Evolutionary conservation across 2,329 filamentous ascomycete species (phyloP).

Genomic region (Grosmannia penicillata): DNA sequence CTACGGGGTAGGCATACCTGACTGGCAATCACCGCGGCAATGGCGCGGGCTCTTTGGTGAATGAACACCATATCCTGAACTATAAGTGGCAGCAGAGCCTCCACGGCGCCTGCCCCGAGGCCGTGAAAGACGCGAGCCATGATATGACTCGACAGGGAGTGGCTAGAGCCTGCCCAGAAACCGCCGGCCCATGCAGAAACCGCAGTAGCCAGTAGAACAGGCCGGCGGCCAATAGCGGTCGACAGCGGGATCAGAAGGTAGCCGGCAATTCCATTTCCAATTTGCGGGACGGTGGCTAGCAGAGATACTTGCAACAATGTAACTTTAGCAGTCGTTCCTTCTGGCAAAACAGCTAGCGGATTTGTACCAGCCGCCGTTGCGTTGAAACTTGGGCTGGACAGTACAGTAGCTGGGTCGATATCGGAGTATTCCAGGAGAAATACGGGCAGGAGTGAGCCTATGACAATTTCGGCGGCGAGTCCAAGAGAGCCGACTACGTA

Average conservation of each 20-base stretch:
- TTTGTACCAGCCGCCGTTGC: constrained; percentile 10
- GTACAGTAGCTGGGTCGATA: constrained; percentile 17
- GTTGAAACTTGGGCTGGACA: constrained; percentile 2
- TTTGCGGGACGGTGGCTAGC: constrained; percentile 18
- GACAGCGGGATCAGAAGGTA: constrained; percentile 22
- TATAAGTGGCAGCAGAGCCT: constrained; percentile 22
- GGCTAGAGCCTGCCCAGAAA: constrained; percentile 19
- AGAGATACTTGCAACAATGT: constrained; percentile 16
- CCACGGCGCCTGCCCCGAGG: constrained; percentile 21
- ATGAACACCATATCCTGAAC: constrained; percentile 24
- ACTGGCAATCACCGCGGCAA: constrained; percentile 6
- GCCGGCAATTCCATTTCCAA: constrained; percentile 20
- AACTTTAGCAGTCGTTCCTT: constrained; percentile 14
- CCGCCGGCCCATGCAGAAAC: constrained; percentile 20
- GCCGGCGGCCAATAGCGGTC: constrained; percentile 20
- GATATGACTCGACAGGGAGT: constrained; percentile 13
- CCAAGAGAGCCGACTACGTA: constrained; percentile 14
- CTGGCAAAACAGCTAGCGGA: constrained; percentile 16
- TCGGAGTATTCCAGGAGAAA: constrained; percentile 22
- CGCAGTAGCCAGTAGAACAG: constrained; percentile 19
- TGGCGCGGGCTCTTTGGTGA: constrained; percentile 16
- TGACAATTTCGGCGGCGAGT: constrained; percentile 16
- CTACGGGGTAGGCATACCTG: constrained; percentile 4
- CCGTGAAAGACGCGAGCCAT: constrained; percentile 20
- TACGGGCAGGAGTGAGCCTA: constrained; percentile 19